Conservation (phyloP, 2,329 filamentous ascomycete species). For the Aureobasidium sp. region DNA sequence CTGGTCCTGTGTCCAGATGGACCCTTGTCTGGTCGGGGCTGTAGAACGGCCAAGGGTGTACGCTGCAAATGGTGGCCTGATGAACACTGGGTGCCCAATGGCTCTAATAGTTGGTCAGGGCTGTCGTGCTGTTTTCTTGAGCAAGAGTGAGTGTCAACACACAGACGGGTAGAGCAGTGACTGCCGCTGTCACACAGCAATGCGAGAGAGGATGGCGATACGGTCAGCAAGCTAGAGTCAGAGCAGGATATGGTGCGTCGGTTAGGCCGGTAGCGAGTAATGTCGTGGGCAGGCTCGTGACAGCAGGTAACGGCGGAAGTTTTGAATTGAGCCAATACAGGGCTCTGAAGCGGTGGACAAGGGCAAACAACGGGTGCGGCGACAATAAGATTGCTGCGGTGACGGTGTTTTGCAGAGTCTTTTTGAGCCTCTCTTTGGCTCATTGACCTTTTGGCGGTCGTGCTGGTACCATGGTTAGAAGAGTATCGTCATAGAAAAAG, state of each 20-base stretch:
- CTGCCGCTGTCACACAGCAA: slow-evolving; percentile 8
- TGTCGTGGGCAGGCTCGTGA: background rate
- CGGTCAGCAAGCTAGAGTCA: slow-evolving; percentile 8
- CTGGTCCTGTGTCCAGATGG: background rate
- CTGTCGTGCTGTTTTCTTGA: background rate
- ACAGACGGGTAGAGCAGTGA: slow-evolving; percentile 1
- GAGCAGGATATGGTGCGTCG: background rate
- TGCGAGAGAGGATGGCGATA: background rate
- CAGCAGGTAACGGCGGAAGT: background rate
- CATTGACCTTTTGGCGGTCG: slow-evolving; percentile 5
- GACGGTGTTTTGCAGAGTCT: background rate
- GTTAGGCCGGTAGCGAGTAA: slow-evolving; percentile 7
- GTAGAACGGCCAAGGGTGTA: background rate
- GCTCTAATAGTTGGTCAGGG: background rate
- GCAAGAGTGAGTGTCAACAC: background rate
- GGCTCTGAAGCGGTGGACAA: background rate
- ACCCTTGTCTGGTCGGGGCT: background rate
- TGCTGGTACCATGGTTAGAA: slow-evolving; percentile 5
- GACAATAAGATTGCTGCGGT: slow-evolving; percentile 12
- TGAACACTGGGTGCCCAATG: too few relatives aligned
- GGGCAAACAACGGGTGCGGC: background rate
- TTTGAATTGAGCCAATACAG: background rate
- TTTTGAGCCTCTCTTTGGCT: slow-evolving; percentile 6
- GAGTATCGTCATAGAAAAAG: slow-evolving; percentile 7
- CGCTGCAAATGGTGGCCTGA: background rate